Base-by-base conservation (phyloP, 441 rosid genomes). In the Sinapis alba region DNA sequence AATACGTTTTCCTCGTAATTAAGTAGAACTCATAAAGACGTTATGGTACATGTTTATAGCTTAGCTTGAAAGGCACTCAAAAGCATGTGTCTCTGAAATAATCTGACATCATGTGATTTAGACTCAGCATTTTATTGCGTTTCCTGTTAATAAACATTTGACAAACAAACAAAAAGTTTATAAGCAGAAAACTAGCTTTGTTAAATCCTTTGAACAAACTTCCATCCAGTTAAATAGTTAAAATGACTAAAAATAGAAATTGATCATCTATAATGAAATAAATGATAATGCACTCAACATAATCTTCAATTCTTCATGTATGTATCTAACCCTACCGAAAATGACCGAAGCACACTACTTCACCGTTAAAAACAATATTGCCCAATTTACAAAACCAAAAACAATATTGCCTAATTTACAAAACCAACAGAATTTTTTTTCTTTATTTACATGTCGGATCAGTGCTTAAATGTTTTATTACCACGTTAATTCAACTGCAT, bases 31-130 rank as follows among this genome's bases (percentile, higher is more conserved):
- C 68, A 62, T 62, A 69, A 57, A 56, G 45, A 65, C 47, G 21
- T 5, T 2, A 61, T 47, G 73, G 11, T 18, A 54, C 59, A 69
- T 43, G 61, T 62, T 62, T 50, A 9, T 50, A 28, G 57, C 76
- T 70, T 77, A 32, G 62, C 76, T 77, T 77, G 76, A 18, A 77
- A 77, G 80, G 24, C 72, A 77, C 57, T 58, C 62, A 71, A 58
- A 45, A 57, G 41, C 51, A 65, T 59, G 60, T 23, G 61, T 41
- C 65, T 38, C 36, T 75, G 47, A 38, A 53, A n/a, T 45, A 19
- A 27, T 68, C 59, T 76, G 75, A 76, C 71, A 62, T 70, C 75
- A 56, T 59, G 58, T 70, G 72, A 70, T 63, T 19, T 21, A 63
- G 34, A 30, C 36, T 69, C 75, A 11, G 66, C 9, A 9, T 57